Percentiles rank a stretch among this genome's conserved stretches.
Evolutionary conservation across 2,329 filamentous ascomycete species (phyloP).

Genomic region (Nothomitra cinnamomea): DNA sequence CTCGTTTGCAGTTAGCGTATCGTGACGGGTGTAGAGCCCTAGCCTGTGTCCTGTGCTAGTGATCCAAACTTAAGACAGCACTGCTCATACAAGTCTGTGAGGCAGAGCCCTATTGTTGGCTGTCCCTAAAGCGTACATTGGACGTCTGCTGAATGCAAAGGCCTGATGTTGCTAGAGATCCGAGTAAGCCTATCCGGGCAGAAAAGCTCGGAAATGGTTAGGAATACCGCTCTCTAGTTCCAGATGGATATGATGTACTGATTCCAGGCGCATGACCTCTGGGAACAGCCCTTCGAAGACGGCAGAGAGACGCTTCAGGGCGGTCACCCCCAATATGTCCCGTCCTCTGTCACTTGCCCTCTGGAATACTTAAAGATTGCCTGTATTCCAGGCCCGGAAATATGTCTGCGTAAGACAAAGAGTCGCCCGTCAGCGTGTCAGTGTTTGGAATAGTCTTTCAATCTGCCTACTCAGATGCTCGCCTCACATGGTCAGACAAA

Average conservation of each 20-base stretch:
- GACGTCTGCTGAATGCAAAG: not conserved
- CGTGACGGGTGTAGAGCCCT: not conserved
- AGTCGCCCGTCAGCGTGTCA: not conserved
- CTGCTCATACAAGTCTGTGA: not conserved
- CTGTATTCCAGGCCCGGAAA: not conserved
- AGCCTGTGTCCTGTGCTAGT: not conserved
- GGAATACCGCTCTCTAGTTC: not conserved
- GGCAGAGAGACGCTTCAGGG: not conserved
- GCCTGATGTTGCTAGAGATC: not conserved
- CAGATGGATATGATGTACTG: not conserved
- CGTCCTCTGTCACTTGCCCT: not conserved
- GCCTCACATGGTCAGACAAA: slow-evolving; percentile 5
- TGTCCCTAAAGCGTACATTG: not conserved
- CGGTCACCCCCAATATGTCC: not conserved
- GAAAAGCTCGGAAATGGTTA: no score
- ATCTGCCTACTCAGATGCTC: not conserved
- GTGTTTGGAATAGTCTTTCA: not conserved
- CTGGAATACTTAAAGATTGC: not conserved
- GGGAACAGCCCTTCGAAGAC: not conserved
- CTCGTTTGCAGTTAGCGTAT: not conserved
- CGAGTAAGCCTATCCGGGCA: not conserved
- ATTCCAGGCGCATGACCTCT: not conserved
- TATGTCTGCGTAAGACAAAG: not conserved
- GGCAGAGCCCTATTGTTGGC: not conserved
- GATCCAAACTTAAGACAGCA: not conserved